Evolutionary conservation across 192 early-diverging fungal species (phyloP), one percentile per base, ranked within the genome.

Genomic region (Backusella macrospora): DNA sequence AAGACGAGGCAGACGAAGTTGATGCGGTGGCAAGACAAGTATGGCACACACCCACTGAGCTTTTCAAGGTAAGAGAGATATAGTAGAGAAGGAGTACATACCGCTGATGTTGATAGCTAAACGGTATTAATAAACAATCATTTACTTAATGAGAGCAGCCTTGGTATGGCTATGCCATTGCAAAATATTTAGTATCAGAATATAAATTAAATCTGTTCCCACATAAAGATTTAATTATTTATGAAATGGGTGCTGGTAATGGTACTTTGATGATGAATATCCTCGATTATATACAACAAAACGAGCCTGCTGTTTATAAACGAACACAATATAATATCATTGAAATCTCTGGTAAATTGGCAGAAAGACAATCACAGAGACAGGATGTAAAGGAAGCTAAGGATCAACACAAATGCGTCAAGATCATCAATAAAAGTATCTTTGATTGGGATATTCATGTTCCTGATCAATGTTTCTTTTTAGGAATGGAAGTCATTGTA

Each of bases 1-100:
- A 95, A 80, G 86, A 90, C 63, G 80, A 82, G 49, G 85, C 95
- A 40, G 91, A 92, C 59, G 86, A 90, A 13, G 85, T 92, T 10
- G 89, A 95, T 71, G 87, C 87, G 70, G 85, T 91, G 34, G 87
- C 94, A 6, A 83, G 92, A 69, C 96, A 99, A 82, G 87, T 99
- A 29, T 99, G 98, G 98, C 98, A 99, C 82, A 99, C 98, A 14
- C 95, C 98, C 16, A 95, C 96, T 0, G 98, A 99, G 78, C 80
- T 99, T 26, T 96, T 99, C 75, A 94, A 94, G 84, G 86, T 88
- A 80, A 72, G 12, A 42, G 39, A 26, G 12, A 7, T 13, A 8
- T 29, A 40, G 67, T 5, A 10, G 13, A 78, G 5, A 55, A 76
- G 7, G 16, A 23, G 14, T n/a, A 45, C 2, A 34, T 34, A 34